These are phyloP conservation scores for Solanum sejunctum DNA, from an alignment of 257 asterid genomes.

Conservation along the genomic window DNA sequence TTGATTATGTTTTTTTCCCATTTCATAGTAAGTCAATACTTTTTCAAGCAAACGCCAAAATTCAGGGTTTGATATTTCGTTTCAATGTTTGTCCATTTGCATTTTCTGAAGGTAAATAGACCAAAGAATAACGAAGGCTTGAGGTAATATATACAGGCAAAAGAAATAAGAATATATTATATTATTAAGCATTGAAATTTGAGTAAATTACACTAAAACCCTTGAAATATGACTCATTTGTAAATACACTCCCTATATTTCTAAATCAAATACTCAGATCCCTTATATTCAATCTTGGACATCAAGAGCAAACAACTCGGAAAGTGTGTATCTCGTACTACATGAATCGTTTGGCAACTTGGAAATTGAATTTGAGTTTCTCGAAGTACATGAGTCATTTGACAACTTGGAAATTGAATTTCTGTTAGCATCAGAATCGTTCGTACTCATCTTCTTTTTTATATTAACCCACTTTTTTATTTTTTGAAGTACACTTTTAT, in stretches of 20 bases:
- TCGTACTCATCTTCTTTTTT: background rate
- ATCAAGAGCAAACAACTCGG: background rate
- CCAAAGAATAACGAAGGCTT: background rate
- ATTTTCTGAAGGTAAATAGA: background rate
- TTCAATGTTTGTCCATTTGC: background rate
- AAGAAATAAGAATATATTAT: background rate
- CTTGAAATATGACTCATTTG: background rate
- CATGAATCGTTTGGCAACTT: background rate
- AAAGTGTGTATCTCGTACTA: background rate
- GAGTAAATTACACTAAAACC: background rate
- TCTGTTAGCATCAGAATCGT: background rate
- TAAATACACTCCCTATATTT: background rate
- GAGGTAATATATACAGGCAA: too few species aligned
- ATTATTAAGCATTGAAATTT: background rate
- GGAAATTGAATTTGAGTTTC: background rate
- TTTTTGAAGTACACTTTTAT: background rate
- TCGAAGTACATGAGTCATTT: background rate
- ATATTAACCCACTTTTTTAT: background rate
- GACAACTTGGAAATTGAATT: background rate
- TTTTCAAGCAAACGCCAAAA: too few species aligned
- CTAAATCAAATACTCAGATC: background rate
- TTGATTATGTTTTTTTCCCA: too few species aligned
- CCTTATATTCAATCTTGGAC: background rate
- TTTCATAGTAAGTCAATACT: too few species aligned
- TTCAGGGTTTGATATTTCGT: too few species aligned